Conservation (phyloP, 495 filamentous ascomycete genomes). For the Hyaloscypha finlandica region DNA sequence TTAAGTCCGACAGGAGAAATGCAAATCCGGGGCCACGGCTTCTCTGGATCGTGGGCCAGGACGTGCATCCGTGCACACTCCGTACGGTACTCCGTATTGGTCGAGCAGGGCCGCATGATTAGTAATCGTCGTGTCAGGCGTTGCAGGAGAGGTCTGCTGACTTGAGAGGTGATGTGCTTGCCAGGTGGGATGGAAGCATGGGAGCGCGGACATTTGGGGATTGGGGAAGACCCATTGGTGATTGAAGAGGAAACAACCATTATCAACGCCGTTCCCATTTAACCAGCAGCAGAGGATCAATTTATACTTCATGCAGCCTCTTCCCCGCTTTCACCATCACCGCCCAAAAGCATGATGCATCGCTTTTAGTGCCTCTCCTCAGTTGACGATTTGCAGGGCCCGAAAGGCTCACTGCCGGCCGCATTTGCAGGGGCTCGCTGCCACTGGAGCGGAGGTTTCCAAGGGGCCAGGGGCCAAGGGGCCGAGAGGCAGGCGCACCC, state of each 20-base stretch:
- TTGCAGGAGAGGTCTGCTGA: background rate
- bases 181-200: too few species aligned
- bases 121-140: too few species aligned
- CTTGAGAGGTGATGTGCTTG: too few species aligned
- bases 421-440: background rate
- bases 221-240: too few species aligned
- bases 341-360: background rate
- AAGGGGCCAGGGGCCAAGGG: background rate
- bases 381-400: background rate
- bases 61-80: too few species aligned
- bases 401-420: too few species aligned
- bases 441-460: background rate
- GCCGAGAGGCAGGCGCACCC: background rate
- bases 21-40: background rate
- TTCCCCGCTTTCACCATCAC: background rate
- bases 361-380: background rate
- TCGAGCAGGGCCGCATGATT: too few species aligned
- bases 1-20: background rate
- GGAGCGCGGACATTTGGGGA: too few species aligned
- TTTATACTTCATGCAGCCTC: background rate
- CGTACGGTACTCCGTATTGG: too few species aligned
- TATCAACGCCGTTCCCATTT: too few species aligned
- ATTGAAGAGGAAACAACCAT: too few species aligned
- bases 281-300: background rate
- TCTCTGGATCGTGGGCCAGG: too few species aligned